Percentiles rank a stretch among this genome's conserved stretches.
These are phyloP conservation scores for Pharnaceum exiguum DNA, from an alignment of 148 eudicot genomes.

Conservation along the genomic window DNA sequence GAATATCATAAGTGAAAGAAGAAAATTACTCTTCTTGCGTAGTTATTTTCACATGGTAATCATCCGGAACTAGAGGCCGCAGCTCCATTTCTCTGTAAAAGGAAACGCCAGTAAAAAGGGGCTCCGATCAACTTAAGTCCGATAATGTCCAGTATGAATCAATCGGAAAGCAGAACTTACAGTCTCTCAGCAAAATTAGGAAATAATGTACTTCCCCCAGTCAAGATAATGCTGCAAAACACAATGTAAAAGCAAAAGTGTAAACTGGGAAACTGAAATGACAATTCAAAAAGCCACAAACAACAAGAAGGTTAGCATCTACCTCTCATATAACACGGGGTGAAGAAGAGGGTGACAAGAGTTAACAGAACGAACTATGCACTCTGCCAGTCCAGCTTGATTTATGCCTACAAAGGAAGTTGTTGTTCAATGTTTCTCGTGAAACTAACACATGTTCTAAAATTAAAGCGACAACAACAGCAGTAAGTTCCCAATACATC, in stretches of 20 bases:
- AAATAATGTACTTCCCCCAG: constrained; percentile 91
- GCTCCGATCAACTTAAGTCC: neutral
- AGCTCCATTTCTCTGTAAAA: constrained; percentile 75
- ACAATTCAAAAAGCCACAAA: neutral
- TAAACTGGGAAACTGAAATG: neutral
- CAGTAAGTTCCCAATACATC: no score
- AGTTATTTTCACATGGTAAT: constrained; percentile 79
- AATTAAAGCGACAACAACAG: no score
- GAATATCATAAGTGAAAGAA: neutral
- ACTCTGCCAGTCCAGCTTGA: constrained; percentile 88
- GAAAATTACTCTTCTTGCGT: constrained; percentile 81
- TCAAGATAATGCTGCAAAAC: constrained; percentile 77
- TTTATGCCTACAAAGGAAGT: constrained; percentile 32
- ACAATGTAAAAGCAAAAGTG: neutral
- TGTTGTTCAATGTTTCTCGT: neutral
- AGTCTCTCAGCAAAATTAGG: constrained; percentile 89
- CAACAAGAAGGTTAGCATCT: neutral
- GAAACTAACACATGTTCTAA: neutral
- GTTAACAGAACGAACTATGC: constrained; percentile 85
- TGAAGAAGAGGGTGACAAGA: constrained; percentile 89
- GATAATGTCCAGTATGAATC: neutral
- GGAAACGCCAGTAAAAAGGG: neutral
- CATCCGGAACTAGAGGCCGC: constrained; percentile 92
- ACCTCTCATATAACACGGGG: constrained; percentile 96
- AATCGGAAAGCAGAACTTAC: constrained; percentile 43